phyloP scores from a whole-genome alignment of 306 rosid genomes.

The Quercus dentata region DNA sequence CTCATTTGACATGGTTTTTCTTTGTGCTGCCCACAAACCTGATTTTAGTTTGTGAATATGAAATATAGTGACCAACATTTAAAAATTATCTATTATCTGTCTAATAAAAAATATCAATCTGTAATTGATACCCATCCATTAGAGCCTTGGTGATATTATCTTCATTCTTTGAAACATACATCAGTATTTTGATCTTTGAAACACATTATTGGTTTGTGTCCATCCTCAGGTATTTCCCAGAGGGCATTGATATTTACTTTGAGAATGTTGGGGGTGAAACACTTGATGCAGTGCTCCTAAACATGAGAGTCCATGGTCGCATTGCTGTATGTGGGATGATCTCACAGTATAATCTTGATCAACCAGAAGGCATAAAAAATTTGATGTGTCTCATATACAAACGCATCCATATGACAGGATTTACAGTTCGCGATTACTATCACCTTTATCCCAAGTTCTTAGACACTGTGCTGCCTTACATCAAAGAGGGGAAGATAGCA shows the following conservation, averaged over 20 bases:
- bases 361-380: conserved; percentile 6
- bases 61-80: neutral
- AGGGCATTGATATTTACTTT: conserved; percentile 23
- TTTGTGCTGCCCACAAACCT: neutral
- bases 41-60: neutral
- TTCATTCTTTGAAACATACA: too few relatives aligned
- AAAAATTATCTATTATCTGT: neutral
- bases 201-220: neutral
- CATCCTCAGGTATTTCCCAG: conserved; percentile 13
- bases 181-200: too few relatives aligned
- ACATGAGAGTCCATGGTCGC: conserved; percentile 20
- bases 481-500: conserved; percentile 1
- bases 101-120: neutral
- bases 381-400: conserved; percentile 3
- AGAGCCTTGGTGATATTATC: neutral
- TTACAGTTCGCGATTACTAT: neutral
- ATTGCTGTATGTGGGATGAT: conserved; percentile 20
- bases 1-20: neutral
- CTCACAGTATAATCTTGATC: conserved; percentile 13
- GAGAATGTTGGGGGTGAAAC: conserved; percentile 20
- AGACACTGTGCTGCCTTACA: conserved; percentile 6
- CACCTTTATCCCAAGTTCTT: conserved; percentile 21
- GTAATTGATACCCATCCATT: neutral
- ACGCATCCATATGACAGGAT: conserved; percentile 14
- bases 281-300: conserved; percentile 17